These are phyloP conservation scores for Auriscalpium microsporum DNA, from an alignment of 768 basidiomycete species.

Conservation along the genomic window DNA sequence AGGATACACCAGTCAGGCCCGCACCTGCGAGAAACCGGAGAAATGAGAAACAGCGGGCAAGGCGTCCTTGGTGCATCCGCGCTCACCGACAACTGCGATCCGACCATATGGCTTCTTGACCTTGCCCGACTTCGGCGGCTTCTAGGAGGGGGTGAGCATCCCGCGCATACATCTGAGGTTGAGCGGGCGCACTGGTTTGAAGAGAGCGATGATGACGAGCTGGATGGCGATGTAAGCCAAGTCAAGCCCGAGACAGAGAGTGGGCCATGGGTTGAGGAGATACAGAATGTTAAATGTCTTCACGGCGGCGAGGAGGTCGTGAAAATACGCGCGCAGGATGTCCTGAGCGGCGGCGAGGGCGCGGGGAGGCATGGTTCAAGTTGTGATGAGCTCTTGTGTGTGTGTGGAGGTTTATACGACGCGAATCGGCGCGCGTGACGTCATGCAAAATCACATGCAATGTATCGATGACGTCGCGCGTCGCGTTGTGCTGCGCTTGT, in stretches of 20 bases:
- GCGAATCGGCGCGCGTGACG: neutral
- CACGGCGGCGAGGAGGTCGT: neutral
- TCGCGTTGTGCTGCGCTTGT: neutral
- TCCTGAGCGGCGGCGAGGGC: neutral
- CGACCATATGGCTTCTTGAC: conserved; percentile 29
- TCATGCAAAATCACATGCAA: neutral
- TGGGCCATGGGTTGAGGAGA: conserved; percentile 1
- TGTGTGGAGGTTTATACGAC: no score
- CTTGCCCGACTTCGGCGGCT: conserved; percentile 15
- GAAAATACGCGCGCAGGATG: neutral
- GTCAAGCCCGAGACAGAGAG: conserved; percentile 14
- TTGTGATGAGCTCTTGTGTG: no score
- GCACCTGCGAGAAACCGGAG: conserved; percentile 31
- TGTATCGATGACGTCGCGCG: neutral
- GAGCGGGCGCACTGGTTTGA: conserved; percentile 27
- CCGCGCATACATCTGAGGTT: neutral
- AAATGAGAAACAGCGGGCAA: neutral
- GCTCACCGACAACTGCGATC: conserved; percentile 25
- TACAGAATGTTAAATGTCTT: neutral
- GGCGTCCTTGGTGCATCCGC: neutral
- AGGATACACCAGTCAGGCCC: conserved; percentile 44
- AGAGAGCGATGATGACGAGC: conserved; percentile 28
- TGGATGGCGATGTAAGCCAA: conserved; percentile 29
- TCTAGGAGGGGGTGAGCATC: neutral
- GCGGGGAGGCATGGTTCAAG: no score